Conservation (phyloP, 345 rosid species). For the Geranium rotundifolium region DNA sequence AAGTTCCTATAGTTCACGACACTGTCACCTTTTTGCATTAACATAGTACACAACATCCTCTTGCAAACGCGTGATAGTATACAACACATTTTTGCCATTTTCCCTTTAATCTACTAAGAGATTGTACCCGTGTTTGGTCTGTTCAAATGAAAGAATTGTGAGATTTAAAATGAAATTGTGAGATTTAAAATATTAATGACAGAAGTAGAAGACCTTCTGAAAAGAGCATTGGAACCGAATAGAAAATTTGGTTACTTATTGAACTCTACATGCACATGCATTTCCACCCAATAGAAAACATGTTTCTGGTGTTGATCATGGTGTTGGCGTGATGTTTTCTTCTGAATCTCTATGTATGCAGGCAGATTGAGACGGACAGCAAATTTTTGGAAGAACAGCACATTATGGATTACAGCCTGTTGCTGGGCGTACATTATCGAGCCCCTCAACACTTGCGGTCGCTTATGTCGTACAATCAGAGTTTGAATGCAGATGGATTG, state of each 20-base stretch:
- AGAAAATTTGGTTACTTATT: no score
- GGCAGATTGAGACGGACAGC: slow-evolving; percentile 84
- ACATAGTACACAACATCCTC: no score
- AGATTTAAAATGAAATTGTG: no score
- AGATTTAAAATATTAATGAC: background rate
- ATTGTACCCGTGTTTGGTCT: background rate
- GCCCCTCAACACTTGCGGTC: slow-evolving; percentile 83
- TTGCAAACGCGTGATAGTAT: no score
- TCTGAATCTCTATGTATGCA: slow-evolving; percentile 13
- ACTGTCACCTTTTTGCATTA: no score
- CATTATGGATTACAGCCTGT: slow-evolving; percentile 98
- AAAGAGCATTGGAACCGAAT: no score
- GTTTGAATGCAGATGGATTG: slow-evolving; percentile 45
- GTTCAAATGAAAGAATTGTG: background rate
- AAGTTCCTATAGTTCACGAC: no score
- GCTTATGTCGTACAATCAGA: slow-evolving; percentile 28
- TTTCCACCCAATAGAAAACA: no score
- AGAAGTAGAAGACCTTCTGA: no score
- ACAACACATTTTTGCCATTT: no score
- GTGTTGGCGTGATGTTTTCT: background rate
- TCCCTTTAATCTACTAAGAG: background rate
- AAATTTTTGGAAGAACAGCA: slow-evolving; percentile 69
- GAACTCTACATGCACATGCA: no score
- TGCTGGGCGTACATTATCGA: slow-evolving; percentile 94
- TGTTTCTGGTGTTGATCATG: no score